phyloP scores from a whole-genome alignment of 768 basidiomycete species.

The Rhizopogon salebrosus region DNA sequence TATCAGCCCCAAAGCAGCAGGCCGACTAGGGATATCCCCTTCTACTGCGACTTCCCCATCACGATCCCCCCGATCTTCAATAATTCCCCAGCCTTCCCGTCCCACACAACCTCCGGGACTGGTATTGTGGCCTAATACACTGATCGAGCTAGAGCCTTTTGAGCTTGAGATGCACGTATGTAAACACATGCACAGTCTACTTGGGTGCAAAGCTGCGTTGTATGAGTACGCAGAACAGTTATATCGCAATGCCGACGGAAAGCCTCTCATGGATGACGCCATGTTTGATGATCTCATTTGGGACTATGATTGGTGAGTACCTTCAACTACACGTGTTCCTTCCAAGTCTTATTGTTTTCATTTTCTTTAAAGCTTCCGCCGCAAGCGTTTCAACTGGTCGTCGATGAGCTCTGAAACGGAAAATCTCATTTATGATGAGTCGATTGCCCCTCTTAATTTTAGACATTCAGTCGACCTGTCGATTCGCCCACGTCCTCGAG shows the following conservation, averaged over 20 bases:
- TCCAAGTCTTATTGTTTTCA: constrained; percentile 6
- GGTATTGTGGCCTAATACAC: constrained; percentile 52
- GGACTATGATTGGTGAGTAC: constrained; percentile 32
- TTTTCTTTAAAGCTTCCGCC: constrained; percentile 48
- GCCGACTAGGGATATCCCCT: constrained; percentile 30
- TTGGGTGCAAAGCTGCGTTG: constrained; percentile 59
- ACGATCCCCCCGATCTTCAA: background rate
- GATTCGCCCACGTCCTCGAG: constrained; percentile 5
- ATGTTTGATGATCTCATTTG: constrained; percentile 25
- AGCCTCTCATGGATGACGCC: constrained; percentile 14
- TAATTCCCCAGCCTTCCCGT: constrained; percentile 10
- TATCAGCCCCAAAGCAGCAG: constrained; percentile 32
- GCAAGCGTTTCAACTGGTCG: constrained; percentile 67
- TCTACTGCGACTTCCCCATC: constrained; percentile 6
- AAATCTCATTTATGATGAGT: background rate
- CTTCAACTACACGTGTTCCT: background rate
- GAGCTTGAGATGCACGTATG: constrained; percentile 76
- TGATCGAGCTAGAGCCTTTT: constrained; percentile 48
- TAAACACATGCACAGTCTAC: constrained; percentile 59
- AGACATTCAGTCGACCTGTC: constrained; percentile 15
- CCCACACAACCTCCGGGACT: constrained; percentile 58
- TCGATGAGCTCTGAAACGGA: constrained; percentile 31
- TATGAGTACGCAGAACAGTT: constrained; percentile 39
- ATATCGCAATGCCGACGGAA: constrained; percentile 19
- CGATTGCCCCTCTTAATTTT: background rate